Percentiles rank a stretch among this genome's conserved stretches.
These are phyloP conservation scores for Gaultheria prostrata DNA, from an alignment of 148 eudicot genomes.

Conservation along the genomic window DNA sequence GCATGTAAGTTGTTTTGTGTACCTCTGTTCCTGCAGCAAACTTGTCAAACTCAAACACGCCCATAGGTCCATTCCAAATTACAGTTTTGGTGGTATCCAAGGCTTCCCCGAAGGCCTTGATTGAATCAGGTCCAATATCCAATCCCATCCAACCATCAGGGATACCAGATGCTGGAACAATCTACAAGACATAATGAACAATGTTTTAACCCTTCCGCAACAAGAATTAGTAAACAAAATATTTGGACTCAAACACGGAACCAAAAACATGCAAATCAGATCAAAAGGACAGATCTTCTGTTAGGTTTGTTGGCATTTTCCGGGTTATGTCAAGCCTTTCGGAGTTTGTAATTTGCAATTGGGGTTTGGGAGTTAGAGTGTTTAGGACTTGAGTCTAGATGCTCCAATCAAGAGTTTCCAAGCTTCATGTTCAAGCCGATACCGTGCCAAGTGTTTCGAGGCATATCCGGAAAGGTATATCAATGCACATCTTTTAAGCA, in stretches of 20 bases:
- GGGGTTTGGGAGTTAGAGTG: no score
- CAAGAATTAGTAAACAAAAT: background rate
- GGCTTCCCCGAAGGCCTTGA: conserved; percentile 68
- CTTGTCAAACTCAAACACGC: conserved; percentile 90
- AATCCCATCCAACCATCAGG: conserved; percentile 99
- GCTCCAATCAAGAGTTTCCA: no score
- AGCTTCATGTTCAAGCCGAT: no score
- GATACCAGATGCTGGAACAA: conserved; percentile 75
- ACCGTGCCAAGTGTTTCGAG: no score
- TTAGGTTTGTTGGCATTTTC: no score
- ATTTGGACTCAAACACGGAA: background rate
- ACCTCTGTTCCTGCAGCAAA: conserved; percentile 95
- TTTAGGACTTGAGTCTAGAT: no score
- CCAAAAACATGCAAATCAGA: background rate
- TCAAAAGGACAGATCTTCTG: background rate
- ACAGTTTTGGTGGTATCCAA: conserved; percentile 86
- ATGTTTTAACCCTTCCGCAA: background rate
- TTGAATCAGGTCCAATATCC: conserved; percentile 87
- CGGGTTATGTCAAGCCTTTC: no score
- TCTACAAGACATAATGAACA: conserved; percentile 32
- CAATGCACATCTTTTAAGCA: no score
- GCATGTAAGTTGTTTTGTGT: background rate
- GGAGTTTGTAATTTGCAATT: no score
- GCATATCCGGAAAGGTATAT: no score
- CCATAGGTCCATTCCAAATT: conserved; percentile 99